Percentiles rank a stretch among this genome's conserved stretches.
Conservation (phyloP, 345 rosid species). For the Triadica sebifera region DNA sequence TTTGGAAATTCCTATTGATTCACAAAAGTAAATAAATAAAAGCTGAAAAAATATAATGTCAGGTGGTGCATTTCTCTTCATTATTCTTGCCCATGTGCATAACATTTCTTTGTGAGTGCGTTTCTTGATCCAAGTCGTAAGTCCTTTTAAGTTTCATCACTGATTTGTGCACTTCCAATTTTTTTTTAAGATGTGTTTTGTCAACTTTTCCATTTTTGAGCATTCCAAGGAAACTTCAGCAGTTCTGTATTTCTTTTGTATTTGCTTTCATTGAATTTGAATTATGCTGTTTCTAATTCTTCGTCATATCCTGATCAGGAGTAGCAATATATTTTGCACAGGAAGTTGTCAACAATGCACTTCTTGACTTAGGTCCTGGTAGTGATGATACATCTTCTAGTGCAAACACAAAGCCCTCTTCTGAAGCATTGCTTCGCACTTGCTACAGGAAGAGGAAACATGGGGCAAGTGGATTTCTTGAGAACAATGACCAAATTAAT, state of each 20-base stretch:
- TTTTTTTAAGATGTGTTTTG: neutral
- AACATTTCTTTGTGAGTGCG: neutral
- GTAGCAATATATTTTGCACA: conserved; percentile 63
- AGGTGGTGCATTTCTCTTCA: neutral
- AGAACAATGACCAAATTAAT: conserved; percentile 37
- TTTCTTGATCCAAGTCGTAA: neutral
- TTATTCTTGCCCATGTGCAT: neutral
- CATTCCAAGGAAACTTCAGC: neutral
- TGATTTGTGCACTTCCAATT: neutral
- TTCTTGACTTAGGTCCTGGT: conserved; percentile 46
- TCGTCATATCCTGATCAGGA: conserved; percentile 46
- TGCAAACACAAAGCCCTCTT: conserved; percentile 32
- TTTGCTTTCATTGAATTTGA: neutral
- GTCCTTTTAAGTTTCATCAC: neutral
- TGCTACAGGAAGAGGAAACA: conserved; percentile 65
- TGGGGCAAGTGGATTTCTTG: conserved; percentile 32
- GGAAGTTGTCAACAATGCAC: conserved; percentile 51
- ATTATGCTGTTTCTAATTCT: conserved; percentile 13
- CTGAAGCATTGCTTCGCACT: conserved; percentile 29
- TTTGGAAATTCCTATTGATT: neutral
- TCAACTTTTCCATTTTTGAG: conserved; percentile 1
- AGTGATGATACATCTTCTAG: conserved; percentile 29
- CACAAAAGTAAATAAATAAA: neutral
- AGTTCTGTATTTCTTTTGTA: neutral
- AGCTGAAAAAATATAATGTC: neutral